Evolutionary conservation across 768 basidiomycete genomes (phyloP), one percentile per base, ranked within the genome.

Genomic region (Auriculariales sp.): DNA sequence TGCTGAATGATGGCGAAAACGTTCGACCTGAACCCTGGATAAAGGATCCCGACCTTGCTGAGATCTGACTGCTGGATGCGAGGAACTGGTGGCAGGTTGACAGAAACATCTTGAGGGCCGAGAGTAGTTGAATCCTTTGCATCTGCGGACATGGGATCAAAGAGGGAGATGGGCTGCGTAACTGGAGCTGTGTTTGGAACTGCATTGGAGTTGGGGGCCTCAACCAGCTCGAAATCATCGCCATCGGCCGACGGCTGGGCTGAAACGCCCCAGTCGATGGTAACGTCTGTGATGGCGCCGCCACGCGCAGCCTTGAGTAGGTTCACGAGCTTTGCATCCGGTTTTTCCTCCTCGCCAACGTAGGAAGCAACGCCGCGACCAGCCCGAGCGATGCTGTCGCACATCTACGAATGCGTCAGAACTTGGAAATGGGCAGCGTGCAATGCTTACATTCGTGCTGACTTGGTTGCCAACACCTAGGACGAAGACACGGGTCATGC

Each of bases 401-500:
- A 76, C 55, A 74, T 65, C 3, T 52, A 19, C 5, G 24, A 35
- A 32, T 30, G 35, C 15, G 3, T 12, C 11, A 5, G 5, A 22
- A 5, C 12, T 4, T 30, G 11, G n/a, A 39, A 2, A 4, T 17
- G 32, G 4, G 3, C 12, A 27, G 33, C 42, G 27, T 1, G 14
- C 4, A 2, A 32, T 6, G 27, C 39, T 12, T 44, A 44, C 39
- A 28, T 49, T 48, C 33, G 66, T 73, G 3, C 78, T 78, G 2
- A 72, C 69, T 0, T 53, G 55, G 22, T 62, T 46, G 11, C 81
- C 80, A 12, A 82, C 77, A 1, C 79, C 79, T 1, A 82, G 68
- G 7, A 71, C 66, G 51, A 79, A 82, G 3, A 80, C 65, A 6
- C 77, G 74, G 2, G 75, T 51, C 22, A 25, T 11, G 19, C 39